Conservation (phyloP, 768 basidiomycete genomes). For the Boletus subparvulus region DNA sequence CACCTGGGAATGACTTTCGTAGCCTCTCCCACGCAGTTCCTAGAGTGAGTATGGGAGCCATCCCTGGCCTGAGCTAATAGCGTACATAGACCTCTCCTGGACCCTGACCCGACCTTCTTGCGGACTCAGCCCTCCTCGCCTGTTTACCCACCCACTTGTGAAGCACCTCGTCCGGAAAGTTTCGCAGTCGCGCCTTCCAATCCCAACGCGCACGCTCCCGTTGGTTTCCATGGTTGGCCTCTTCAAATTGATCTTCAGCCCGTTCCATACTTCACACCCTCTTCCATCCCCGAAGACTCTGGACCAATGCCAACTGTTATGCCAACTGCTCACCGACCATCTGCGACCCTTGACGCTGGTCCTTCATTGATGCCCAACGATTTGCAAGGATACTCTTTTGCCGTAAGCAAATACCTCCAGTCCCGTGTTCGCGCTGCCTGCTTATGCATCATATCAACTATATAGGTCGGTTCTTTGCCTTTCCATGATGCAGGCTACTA, state of each 20-base stretch:
- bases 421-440: not conserved
- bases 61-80: not conserved
- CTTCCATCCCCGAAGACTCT: not conserved
- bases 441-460: not conserved
- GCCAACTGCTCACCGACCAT: too few relatives aligned
- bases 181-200: not conserved
- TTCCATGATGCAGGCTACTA: too few relatives aligned
- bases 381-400: not conserved
- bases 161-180: too few relatives aligned
- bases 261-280: not conserved
- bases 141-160: not conserved
- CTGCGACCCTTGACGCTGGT: fast-evolving
- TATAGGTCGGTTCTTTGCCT: not conserved
- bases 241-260: not conserved
- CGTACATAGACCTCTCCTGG: not conserved
- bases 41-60: not conserved
- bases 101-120: too few relatives aligned
- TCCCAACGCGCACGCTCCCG: not conserved
- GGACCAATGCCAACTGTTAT: not conserved
- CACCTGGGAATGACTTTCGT: too few relatives aligned
- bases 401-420: not conserved
- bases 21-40: not conserved
- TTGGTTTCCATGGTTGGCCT: not conserved
- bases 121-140: not conserved
- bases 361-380: too few relatives aligned